Conservation (phyloP, 306 rosid species). For the Pyrus communis region DNA sequence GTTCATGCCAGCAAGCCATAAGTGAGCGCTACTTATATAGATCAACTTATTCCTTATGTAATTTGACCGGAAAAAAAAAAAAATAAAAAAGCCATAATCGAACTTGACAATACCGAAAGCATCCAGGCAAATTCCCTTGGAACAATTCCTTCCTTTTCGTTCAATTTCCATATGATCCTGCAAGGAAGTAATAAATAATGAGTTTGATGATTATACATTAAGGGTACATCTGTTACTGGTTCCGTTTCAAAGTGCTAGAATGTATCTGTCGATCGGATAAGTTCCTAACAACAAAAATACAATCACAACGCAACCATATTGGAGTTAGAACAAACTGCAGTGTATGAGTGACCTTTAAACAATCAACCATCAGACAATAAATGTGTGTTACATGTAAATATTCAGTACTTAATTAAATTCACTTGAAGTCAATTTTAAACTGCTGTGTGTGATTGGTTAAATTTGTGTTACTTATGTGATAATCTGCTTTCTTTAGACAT, state of each 20-base stretch:
- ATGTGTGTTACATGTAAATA: not conserved
- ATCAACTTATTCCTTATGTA: slow-evolving; percentile 1
- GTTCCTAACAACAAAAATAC: not conserved
- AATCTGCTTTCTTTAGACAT: not conserved
- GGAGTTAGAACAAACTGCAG: not conserved
- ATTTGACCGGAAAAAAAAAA: not conserved
- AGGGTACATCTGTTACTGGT: not conserved
- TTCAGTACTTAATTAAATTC: not conserved
- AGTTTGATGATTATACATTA: not conserved
- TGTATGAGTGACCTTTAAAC: not conserved
- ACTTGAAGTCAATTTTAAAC: not conserved
- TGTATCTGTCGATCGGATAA: not conserved
- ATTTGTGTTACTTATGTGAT: not conserved
- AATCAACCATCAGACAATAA: not conserved
- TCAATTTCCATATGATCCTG: slow-evolving; percentile 23
- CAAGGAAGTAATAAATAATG: not conserved
- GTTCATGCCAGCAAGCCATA: slow-evolving; percentile 8
- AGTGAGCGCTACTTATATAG: not conserved
- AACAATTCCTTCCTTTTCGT: not conserved
- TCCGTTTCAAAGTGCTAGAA: not conserved
- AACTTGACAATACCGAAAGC: not conserved
- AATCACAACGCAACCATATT: not conserved
- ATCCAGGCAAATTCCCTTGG: not conserved
- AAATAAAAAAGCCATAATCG: not conserved
- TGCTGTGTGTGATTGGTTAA: not conserved